Base-by-base conservation (phyloP, 2,329 filamentous ascomycete species). In the Ascochyta pisi region DNA sequence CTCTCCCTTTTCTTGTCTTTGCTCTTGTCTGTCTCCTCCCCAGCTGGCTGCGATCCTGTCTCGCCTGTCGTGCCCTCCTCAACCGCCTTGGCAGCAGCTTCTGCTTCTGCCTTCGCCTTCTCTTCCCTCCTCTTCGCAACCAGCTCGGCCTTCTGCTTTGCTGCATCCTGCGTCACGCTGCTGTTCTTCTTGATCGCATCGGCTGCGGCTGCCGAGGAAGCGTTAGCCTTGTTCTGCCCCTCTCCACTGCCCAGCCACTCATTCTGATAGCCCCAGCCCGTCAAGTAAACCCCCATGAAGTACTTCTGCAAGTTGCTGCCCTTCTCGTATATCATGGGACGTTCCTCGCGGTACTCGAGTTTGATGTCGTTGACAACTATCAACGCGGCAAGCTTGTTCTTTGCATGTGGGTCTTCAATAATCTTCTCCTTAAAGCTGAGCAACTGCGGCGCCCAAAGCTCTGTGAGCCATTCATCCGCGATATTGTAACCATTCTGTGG, bases 381-480 rank as follows among this genome's bases (percentile, higher is more conserved):
- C 1, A 74, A 62, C 40, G 67, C 75, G 47, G 75, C 69, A 3
- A 81, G 60, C 26, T 76, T 72, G 8, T 74, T 67, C 52, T 78
- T 78, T 0, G 77, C 78, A 8, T 70, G 61, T 0, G 70, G 67
- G 33, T 79, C 72, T 56, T 78, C 77, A 9, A 73, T 58, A 2
- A 69, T 44, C 22, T 62, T 61, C 22, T 73, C 68, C 52, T 69
- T 65, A 55, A 69, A 71, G 47, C 54, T 52, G 41, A 70, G 62
- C 16, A 75, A 38, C 52, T 69, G 63, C 29, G 67, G 54, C 4
- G 84, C 83, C 92, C 92, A 97, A 0, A 97, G 78, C 7, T 82
- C 77, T 46, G 85, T 88, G 41, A 97, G 77, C 92, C 92, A 98
- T 13, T 81, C 73, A 47, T 88, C 82, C 2, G 84, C 87, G 2